Evolutionary conservation across 208 protist species (phyloP).

Genomic region (Phytomonas sp.): DNA sequence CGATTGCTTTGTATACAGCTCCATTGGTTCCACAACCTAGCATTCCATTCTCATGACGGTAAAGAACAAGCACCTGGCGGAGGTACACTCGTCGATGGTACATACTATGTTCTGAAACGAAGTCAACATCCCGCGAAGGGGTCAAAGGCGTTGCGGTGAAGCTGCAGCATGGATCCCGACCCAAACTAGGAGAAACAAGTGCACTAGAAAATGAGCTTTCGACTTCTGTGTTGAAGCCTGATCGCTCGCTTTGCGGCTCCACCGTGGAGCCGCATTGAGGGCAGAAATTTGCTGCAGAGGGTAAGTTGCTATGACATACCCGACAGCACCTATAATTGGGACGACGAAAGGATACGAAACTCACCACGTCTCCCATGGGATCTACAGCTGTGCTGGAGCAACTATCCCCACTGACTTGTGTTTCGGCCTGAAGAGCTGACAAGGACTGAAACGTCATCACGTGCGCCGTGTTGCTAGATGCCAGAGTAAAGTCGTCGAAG

Average conservation of each 20-base stretch:
- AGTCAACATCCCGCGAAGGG: neutral
- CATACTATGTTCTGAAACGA: neutral
- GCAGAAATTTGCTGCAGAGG: conserved; percentile 17
- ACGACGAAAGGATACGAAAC: conserved; percentile 21
- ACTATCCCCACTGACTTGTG: neutral
- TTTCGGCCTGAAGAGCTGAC: neutral
- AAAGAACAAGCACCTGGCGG: conserved; percentile 12
- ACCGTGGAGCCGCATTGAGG: conserved; percentile 14
- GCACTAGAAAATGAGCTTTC: neutral
- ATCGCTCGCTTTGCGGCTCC: neutral
- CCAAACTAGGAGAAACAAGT: neutral
- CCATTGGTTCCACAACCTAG: conserved; percentile 22
- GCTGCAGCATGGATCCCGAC: neutral
- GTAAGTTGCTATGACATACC: conserved; percentile 11
- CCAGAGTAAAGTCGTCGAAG: neutral
- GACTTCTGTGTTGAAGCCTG: neutral
- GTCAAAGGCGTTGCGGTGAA: neutral
- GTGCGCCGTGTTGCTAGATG: neutral
- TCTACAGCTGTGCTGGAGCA: neutral
- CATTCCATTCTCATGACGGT: conserved; percentile 3
- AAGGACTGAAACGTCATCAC: neutral
- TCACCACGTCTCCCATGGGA: conserved; percentile 1
- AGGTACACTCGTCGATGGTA: conserved; percentile 5
- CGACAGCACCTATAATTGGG: conserved; percentile 13
- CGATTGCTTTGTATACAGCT: conserved; percentile 24